Percentiles rank a stretch among this genome's conserved stretches.
These are phyloP conservation scores for Penicillium sclerotigenum DNA, from an alignment of 2,329 filamentous ascomycete species.

Conservation along the genomic window DNA sequence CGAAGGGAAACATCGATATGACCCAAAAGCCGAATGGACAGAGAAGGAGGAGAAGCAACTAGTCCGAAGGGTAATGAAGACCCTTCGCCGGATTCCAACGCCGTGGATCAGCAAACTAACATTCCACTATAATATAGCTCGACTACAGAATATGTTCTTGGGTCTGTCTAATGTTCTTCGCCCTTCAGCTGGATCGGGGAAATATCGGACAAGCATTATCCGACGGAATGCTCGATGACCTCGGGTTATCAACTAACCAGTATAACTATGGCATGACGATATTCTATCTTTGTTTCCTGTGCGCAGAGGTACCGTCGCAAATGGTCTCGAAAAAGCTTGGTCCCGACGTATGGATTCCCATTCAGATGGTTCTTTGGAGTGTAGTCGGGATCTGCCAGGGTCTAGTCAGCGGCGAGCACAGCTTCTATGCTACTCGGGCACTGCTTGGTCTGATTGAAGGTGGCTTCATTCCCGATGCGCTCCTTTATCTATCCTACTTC, in stretches of 20 bases:
- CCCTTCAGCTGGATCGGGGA: slow-evolving; percentile 34
- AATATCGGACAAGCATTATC: slow-evolving; percentile 37
- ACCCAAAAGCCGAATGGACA: slow-evolving; percentile 26
- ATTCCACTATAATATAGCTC: not conserved
- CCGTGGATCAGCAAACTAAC: not conserved
- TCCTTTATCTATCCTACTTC: slow-evolving; percentile 6
- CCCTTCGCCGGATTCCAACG: not conserved
- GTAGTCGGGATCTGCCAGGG: slow-evolving; percentile 43
- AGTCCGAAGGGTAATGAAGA: slow-evolving; percentile 44
- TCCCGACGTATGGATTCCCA: slow-evolving; percentile 55
- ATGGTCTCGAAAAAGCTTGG: slow-evolving; percentile 55
- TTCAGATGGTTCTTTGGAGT: slow-evolving; percentile 48
- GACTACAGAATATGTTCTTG: not conserved
- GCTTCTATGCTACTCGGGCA: slow-evolving; percentile 41
- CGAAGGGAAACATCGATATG: slow-evolving; percentile 27
- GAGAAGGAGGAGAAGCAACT: slow-evolving; percentile 47
- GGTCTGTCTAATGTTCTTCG: slow-evolving; percentile 27
- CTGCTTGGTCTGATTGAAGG: slow-evolving; percentile 48
- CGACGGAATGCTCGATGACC: slow-evolving; percentile 39
- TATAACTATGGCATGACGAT: slow-evolving; percentile 52
- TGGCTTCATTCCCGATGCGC: slow-evolving; percentile 43
- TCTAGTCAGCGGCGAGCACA: slow-evolving; percentile 43
- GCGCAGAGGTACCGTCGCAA: slow-evolving; percentile 56
- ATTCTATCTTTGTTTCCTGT: slow-evolving; percentile 52
- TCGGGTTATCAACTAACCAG: slow-evolving; percentile 34